Percentiles rank a stretch among this genome's conserved stretches.
Evolutionary conservation across 352 stramenopile genomes (phyloP).

Genomic region (Pythium scleroteichum): DNA sequence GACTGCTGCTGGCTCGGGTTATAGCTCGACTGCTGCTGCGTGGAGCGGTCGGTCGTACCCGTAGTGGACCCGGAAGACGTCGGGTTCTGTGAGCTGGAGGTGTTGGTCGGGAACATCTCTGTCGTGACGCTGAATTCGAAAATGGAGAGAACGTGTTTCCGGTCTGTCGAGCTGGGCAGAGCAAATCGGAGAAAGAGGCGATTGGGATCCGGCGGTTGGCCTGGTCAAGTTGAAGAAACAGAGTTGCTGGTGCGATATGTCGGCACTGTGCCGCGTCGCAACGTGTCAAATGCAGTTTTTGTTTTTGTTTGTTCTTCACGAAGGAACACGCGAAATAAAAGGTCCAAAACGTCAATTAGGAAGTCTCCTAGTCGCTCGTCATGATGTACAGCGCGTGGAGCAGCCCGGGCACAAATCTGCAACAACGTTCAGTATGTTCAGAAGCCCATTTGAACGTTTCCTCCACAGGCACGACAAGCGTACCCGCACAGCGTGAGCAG

Average conservation of each 20-base stretch:
- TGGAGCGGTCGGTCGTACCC: background rate
- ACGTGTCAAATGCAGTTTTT: too few species aligned
- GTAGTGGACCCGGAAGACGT: background rate
- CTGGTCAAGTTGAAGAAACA: conserved; percentile 7
- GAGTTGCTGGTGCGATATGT: conserved; percentile 7
- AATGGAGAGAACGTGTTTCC: too few species aligned
- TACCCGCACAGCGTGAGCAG: conserved; percentile 31
- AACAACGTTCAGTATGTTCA: background rate
- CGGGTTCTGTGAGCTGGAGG: background rate
- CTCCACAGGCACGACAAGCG: background rate
- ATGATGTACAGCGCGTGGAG: conserved; percentile 5
- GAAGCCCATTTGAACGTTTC: too few species aligned
- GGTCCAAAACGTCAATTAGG: background rate
- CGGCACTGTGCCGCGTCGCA: background rate
- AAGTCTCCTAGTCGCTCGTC: background rate
- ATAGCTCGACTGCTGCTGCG: conserved; percentile 3
- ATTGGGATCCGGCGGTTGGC: conserved; percentile 5
- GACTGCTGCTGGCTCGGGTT: background rate
- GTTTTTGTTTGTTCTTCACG: too few species aligned
- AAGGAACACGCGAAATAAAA: background rate
- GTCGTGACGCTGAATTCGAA: too few species aligned
- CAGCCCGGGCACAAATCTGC: background rate
- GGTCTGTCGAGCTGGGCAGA: too few species aligned
- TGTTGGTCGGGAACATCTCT: conserved; percentile 10
- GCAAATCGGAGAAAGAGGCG: conserved; percentile 3